Evolutionary conservation across 495 filamentous ascomycete genomes (phyloP), one percentile per base, ranked within the genome.

Genomic region (Cladorrhinum samala): DNA sequence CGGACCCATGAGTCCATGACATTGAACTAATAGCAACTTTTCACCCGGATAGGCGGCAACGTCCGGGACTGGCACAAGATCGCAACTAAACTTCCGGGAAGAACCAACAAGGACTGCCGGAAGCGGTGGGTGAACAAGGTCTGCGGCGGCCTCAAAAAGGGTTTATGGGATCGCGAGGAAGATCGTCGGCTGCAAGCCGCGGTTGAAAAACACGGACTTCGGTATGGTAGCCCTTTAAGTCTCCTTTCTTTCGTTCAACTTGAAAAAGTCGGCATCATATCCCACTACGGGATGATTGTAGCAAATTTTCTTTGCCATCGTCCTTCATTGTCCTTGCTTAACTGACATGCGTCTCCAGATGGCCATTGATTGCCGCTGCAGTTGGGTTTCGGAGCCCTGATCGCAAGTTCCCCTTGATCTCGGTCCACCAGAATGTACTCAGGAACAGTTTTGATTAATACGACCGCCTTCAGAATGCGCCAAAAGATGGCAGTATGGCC

Each of bases 111-210:
- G 25, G 45, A 47, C 5, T 47, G 45, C 24, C 45, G 45, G 9
- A 47, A 47, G 24, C 45, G 45, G 14, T 47, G 45, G 45, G 45
- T 47, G 13, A 47, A 47, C 45, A 47, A 47, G 20, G 45, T 47
- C 45, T 47, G 45, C 9, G 45, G 45, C 21, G 24, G 24, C 5
- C 24, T 47, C 9, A 47, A 47, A 18, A 47, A 47, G 45, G 45
- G 45, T 13, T 25, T 47, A 8, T 47, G 45, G 45, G 45, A 47
- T n/a, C 45, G 20, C 2, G 45, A 47, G 18, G 45, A 47, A 14
- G 45, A 47, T 19, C 45, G 17, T 2, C 45, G 45, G 14, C 17
- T 47, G 11, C 45, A 47, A 19, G 21, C 45, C 27, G 45, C 45
- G 14, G 45, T 47, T 8, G 45, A 47, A 11, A 47, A 47, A 23